Evolutionary conservation across 345 rosid species (phyloP), one percentile per base, ranked within the genome.

Genomic region (Geranium rotundifolium): DNA sequence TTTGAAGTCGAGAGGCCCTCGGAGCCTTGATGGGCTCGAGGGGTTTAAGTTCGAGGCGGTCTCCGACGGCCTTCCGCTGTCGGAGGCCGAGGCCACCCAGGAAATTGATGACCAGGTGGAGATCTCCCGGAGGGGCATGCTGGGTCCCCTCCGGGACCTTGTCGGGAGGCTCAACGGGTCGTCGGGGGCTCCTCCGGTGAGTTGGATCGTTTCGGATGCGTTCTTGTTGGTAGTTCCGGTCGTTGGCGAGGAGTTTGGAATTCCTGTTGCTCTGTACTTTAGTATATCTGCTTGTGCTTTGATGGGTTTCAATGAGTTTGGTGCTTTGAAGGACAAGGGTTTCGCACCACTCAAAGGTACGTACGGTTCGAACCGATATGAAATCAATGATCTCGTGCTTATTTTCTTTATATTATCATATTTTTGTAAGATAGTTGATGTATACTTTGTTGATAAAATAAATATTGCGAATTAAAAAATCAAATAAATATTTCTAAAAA

Each of bases 171-270:
- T 67, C 17, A 56, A 54, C 3, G 49, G 34, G 14, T 3, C 3
- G 1, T 17, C 2, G 19, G 63, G 14, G 14, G 17, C 20, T 31
- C 71, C 57, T 6, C 66, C 34, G 31, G 67, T 0, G 50, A 31
- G 37, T 31, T 31, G 37, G 4, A 31, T 31, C 3, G 37, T 31
- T 7, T 31, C 37, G 37, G 67, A 69, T 3, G 56, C 20, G 5
- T 9, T 31, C 34, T 19, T 54, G 65, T 5, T 15, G 3, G 61
- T 67, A 56, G 0, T 41, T 34, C 9, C 37, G 1, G 7, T 16
- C 4, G 56, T 39, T 13, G 71, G 56, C 5, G 23, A 61, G 10
- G 65, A 39, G 55, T 19, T 67, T 4, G 56, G 65, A 27, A 27
- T 67, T 16, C 71, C 60, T 5, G 19, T 59, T 1, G 64, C 58